phyloP scores from a whole-genome alignment of 140 eudicot species.

The Anethum foeniculum region DNA sequence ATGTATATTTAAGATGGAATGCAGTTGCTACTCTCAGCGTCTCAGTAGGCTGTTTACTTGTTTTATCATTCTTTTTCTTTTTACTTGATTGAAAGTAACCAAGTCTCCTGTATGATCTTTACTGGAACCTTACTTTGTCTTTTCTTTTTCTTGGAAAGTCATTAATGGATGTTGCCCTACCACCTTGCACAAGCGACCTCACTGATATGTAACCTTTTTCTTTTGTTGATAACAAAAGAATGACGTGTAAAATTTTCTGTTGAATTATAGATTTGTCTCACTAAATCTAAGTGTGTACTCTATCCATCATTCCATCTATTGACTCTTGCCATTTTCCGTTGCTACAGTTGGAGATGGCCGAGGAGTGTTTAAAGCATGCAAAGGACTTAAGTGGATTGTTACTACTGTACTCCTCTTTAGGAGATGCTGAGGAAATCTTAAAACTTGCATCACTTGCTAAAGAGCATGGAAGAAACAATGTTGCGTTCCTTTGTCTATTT shows the following conservation, averaged over 20 bases:
- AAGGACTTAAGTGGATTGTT: slow-evolving; percentile 89
- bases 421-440: slow-evolving; percentile 80
- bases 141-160: background rate
- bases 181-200: background rate
- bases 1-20: background rate
- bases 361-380: slow-evolving; percentile 85
- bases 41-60: background rate
- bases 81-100: background rate
- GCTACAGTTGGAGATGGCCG: slow-evolving; percentile 89
- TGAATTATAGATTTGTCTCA: background rate
- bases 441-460: slow-evolving; percentile 79
- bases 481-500: slow-evolving; percentile 85
- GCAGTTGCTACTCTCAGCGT: background rate
- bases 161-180: background rate
- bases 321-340: background rate
- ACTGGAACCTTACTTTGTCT: background rate
- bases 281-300: background rate
- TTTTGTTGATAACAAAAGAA: background rate
- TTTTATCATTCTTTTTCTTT: background rate
- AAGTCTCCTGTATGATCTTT: background rate
- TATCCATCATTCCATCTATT: background rate
- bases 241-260: background rate
- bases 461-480: slow-evolving; percentile 91
- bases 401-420: slow-evolving; percentile 89
- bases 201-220: background rate